These are phyloP conservation scores for Colletotrichum sp. DNA, from an alignment of 2,329 filamentous ascomycete genomes.

Conservation along the genomic window DNA sequence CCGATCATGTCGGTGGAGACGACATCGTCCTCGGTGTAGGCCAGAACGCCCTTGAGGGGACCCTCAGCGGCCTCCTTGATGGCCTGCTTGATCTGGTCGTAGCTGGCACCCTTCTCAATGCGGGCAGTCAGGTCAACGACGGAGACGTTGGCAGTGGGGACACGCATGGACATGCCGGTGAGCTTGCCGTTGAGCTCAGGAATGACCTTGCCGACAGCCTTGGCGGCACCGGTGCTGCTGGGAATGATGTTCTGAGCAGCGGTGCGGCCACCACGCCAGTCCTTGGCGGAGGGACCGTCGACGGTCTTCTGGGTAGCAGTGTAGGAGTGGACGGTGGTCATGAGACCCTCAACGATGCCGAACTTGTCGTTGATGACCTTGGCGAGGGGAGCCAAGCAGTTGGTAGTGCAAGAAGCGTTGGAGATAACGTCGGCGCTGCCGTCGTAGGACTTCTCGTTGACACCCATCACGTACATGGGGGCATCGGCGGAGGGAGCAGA, in stretches of 20 bases:
- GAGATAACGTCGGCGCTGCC: conserved; percentile 91
- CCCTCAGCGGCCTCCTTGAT: conserved; percentile 88
- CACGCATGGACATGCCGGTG: conserved; percentile 99
- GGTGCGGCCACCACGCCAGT: conserved; percentile 98
- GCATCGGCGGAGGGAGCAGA: conserved; percentile 92
- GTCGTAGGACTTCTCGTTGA: conserved; percentile 95
- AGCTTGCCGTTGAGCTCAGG: conserved; percentile 98
- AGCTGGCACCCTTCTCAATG: conserved; percentile 85
- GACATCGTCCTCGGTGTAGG: conserved; percentile 95
- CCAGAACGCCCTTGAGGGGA: conserved; percentile 87
- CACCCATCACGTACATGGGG: conserved; percentile 99
- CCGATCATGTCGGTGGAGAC: conserved; percentile 95
- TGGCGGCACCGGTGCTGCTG: conserved; percentile 97
- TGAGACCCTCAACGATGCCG: conserved; percentile 96
- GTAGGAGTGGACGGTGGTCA: conserved; percentile 99
- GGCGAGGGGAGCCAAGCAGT: conserved; percentile 98
- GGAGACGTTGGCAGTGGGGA: conserved; percentile 97
- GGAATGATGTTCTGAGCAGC: conserved; percentile 99
- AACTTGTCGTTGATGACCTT: conserved; percentile 99
- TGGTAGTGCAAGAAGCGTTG: conserved; percentile 99
- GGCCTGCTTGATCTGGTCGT: conserved; percentile 91
- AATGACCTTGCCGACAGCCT: conserved; percentile 99
- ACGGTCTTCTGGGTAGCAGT: conserved; percentile 99
- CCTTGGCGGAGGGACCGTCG: conserved; percentile 96
- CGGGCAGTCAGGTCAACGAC: conserved; percentile 97